phyloP scores from a whole-genome alignment of 108 stramenopile species.

The Fragilaria crotonensis region DNA sequence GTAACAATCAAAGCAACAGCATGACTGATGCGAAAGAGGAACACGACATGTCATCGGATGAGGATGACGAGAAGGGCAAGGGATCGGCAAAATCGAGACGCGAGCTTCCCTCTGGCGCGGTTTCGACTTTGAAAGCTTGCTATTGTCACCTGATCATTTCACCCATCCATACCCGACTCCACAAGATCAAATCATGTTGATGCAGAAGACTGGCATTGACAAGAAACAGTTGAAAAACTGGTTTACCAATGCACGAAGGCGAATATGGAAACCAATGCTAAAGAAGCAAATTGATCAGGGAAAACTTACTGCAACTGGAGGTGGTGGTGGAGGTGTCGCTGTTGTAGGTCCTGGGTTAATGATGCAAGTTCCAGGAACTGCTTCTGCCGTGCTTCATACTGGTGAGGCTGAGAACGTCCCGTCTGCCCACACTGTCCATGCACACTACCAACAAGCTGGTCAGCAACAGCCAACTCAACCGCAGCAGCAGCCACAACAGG shows the following conservation, averaged over 20 bases:
- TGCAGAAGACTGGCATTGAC: conserved; percentile 92
- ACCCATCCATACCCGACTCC: conserved; percentile 90
- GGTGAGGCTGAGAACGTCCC: conserved; percentile 21
- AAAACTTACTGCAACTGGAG: conserved; percentile 53
- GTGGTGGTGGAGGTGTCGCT: conserved; percentile 29
- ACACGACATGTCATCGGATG: conserved; percentile 20
- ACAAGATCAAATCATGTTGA: conserved; percentile 85
- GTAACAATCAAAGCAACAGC: not conserved
- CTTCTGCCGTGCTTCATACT: conserved; percentile 6
- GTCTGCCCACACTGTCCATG: conserved; percentile 12
- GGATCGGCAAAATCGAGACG: conserved; percentile 67
- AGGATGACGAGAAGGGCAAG: conserved; percentile 21
- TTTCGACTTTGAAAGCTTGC: conserved; percentile 84
- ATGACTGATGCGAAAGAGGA: conserved; percentile 4
- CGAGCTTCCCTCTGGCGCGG: conserved; percentile 86
- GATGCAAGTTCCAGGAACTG: conserved; percentile 24
- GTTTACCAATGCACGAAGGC: conserved; percentile 91
- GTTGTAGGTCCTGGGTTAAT: conserved; percentile 38
- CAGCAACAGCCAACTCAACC: conserved; percentile 22
- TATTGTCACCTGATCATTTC: conserved; percentile 85
- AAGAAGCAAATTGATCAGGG: conserved; percentile 88
- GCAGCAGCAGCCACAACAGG: conserved; percentile 27
- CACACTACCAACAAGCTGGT: conserved; percentile 30
- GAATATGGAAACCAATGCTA: conserved; percentile 95
- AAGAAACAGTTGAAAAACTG: conserved; percentile 95